Evolutionary conservation across 2,329 filamentous ascomycete species (phyloP), one percentile per base, ranked within the genome.

Genomic region (Microascus cirrosus): DNA sequence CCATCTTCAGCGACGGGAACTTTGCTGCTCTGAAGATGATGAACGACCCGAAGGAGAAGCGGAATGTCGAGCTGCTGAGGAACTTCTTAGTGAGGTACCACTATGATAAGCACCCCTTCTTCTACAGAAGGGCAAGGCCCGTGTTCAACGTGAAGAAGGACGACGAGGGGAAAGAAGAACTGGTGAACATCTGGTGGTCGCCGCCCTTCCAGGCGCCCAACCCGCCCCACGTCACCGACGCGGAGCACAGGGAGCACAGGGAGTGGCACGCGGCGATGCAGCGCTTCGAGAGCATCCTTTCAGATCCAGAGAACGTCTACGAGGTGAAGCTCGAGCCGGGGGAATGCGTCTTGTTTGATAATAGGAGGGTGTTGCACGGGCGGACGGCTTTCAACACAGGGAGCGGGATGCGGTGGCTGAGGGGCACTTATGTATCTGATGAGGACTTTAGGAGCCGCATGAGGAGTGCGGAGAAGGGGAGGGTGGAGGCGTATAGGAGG

Each of bases 341-440:
- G 2, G 89, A 96, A 66, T 95, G 90, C 67, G 91, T 92, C 13
- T 79, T 99, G n/a, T 97, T 99, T 67, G 87, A 95, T 68, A 97
- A 97, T 67, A 74, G 84, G 60, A 79, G 93, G 20, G 78, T 95
- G n/a, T 71, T 95, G 67, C 94, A 97, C 74, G 93, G 91, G 0
- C 78, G 94, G 3, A 80, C 77, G 18, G 82, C 84, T 34, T 97
- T 97, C 70, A 84, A 93, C 67, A 71, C 77, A 0, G 72, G 72
- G 0, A 77, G 78, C 7, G 89, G 89, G 1, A 80, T 84, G 61
- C 78, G 93, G 56, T 95, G 90, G 89, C 72, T 97, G 58, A 88
- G 89, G 64, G 94, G 94, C 4, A 82, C 89, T 0, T 99, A 97
- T 71, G 77, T 96, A 32, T 82, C 87, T 61, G 65, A 70, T 4